These are phyloP conservation scores for Jatropha multifida DNA, from an alignment of 441 rosid species.

Conservation along the genomic window DNA sequence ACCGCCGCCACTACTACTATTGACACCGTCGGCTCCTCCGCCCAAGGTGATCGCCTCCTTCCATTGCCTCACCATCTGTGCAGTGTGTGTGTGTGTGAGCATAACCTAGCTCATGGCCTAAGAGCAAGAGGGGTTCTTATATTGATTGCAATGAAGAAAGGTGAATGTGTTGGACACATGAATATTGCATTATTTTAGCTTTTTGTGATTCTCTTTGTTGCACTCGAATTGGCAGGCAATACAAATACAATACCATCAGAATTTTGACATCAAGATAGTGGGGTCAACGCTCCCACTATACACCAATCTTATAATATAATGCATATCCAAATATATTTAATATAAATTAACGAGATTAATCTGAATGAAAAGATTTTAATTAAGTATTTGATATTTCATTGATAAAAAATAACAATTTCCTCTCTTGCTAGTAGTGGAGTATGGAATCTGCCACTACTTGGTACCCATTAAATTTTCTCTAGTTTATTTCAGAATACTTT, in stretches of 20 bases:
- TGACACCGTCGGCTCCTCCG: slow-evolving; percentile 11
- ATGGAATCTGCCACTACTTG: not conserved
- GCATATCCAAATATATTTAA: too few species aligned
- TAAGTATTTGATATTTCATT: too few species aligned
- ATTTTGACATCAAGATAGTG: slow-evolving; percentile 17
- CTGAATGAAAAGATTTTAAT: too few species aligned
- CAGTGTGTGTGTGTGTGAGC: not conserved
- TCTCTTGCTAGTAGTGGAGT: not conserved
- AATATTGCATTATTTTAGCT: slow-evolving; percentile 11
- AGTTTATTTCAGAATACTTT: not conserved
- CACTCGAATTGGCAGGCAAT: slow-evolving; percentile 14
- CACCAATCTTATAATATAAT: not conserved
- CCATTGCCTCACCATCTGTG: slow-evolving; percentile 38
- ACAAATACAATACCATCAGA: not conserved
- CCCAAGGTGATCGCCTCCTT: slow-evolving; percentile 21
- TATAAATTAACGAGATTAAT: too few species aligned
- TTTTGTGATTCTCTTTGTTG: slow-evolving; percentile 2
- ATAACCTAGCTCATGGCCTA: not conserved
- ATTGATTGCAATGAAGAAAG: not conserved
- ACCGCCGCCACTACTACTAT: slow-evolving; percentile 20
- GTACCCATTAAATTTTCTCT: slow-evolving; percentile 2
- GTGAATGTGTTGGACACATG: slow-evolving; percentile 10
- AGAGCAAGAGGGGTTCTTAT: not conserved
- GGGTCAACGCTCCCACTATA: slow-evolving; percentile 25
- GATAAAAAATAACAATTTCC: too few species aligned